These are phyloP conservation scores for Tuber magnatum DNA, from an alignment of 495 filamentous ascomycete genomes.

Conservation along the genomic window DNA sequence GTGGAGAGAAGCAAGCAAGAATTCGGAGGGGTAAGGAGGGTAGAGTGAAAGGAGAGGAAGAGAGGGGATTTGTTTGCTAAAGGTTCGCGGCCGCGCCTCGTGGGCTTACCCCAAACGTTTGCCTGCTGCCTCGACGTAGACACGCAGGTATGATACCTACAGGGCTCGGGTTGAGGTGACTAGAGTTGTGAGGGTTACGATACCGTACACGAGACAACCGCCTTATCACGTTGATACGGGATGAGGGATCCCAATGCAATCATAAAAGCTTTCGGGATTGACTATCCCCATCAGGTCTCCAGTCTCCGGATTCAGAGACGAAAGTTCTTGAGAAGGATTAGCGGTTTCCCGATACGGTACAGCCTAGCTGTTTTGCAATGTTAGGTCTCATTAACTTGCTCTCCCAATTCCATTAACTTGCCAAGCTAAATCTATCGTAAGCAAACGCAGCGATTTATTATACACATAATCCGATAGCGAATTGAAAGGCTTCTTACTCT, in stretches of 20 bases:
- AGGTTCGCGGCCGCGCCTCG: not conserved
- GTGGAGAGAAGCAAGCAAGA: not conserved
- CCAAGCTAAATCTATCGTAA: too few relatives aligned
- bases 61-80: not conserved
- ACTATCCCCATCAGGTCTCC: too few relatives aligned
- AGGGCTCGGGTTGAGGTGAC: not conserved
- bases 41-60: conserved; percentile 3
- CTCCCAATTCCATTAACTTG: too few relatives aligned
- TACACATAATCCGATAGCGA: too few relatives aligned
- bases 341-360: too few relatives aligned
- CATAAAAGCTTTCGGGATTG: too few relatives aligned
- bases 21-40: not conserved
- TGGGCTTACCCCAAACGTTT: not conserved
- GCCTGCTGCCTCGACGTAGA: not conserved
- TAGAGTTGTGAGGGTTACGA: not conserved
- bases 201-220: not conserved
- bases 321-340: too few relatives aligned
- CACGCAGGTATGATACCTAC: not conserved
- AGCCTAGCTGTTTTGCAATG: too few relatives aligned
- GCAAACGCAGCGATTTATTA: too few relatives aligned
- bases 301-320: too few relatives aligned
- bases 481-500: too few relatives aligned
- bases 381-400: too few relatives aligned
- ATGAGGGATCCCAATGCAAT: not conserved
- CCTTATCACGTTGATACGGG: not conserved